phyloP scores from a whole-genome alignment of 176 grass and related monocot genomes.

The Canna indica region DNA sequence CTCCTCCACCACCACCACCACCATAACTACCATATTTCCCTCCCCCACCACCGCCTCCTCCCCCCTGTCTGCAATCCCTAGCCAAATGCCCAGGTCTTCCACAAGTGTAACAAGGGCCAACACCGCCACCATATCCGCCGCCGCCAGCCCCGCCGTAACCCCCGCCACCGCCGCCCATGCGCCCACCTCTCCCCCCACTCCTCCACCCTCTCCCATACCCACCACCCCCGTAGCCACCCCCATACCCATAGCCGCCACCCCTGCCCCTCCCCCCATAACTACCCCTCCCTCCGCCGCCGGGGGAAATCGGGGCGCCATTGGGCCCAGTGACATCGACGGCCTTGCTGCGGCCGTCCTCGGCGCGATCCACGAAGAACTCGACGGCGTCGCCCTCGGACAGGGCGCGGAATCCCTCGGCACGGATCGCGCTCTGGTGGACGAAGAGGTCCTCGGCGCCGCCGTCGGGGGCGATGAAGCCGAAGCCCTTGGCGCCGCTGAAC shows the following conservation, averaged over 20 bases:
- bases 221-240: conserved; percentile 8
- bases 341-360: conserved; percentile 25
- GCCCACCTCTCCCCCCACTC: conserved; percentile 3
- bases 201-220: conserved; percentile 10
- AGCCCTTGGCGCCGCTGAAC: conserved; percentile 23
- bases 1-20: conserved; percentile 1
- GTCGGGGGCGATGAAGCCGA: conserved; percentile 26
- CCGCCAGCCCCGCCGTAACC: neutral
- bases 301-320: conserved; percentile 7
- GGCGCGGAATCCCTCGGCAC: conserved; percentile 13
- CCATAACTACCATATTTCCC: conserved; percentile 8
- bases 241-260: conserved; percentile 11
- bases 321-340: conserved; percentile 23
- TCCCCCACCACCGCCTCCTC: conserved; percentile 2
- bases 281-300: conserved; percentile 1
- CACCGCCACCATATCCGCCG: neutral
- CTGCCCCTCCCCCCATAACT: conserved; percentile 1
- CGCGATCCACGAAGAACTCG: conserved; percentile 20
- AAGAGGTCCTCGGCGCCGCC: conserved; percentile 23
- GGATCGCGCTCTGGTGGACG: conserved; percentile 28
- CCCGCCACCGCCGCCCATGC: neutral
- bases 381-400: conserved; percentile 25
- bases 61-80: conserved; percentile 25
- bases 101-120: conserved; percentile 24
- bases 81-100: conserved; percentile 22